These are phyloP conservation scores for Syzygium malaccense DNA, from an alignment of 441 rosid species.

Conservation along the genomic window DNA sequence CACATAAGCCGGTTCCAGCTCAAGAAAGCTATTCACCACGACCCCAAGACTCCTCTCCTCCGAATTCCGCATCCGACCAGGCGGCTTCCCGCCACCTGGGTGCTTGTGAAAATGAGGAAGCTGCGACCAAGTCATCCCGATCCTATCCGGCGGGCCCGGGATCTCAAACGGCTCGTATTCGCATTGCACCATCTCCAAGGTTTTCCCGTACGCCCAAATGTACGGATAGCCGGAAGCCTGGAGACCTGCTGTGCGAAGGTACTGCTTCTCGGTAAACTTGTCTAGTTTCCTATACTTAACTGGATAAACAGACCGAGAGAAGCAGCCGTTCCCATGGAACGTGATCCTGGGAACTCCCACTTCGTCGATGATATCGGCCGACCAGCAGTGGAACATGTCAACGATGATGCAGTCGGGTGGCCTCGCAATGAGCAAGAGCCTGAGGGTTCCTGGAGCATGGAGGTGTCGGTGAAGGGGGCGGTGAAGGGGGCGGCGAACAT, in stretches of 20 bases:
- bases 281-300: too few species aligned
- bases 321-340: conserved; percentile 24
- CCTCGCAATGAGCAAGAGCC: conserved; percentile 4
- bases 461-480: conserved; percentile 9
- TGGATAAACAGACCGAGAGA: conserved; percentile 12
- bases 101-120: not conserved
- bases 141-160: conserved; percentile 16
- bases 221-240: too few species aligned
- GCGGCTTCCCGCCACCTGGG: not conserved
- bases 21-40: conserved; percentile 25
- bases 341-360: conserved; percentile 17
- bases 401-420: conserved; percentile 29
- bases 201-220: too few species aligned
- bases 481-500: not conserved
- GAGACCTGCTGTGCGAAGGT: too few species aligned
- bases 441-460: conserved; percentile 26
- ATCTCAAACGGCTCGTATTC: conserved; percentile 22
- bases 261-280: too few species aligned
- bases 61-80: not conserved
- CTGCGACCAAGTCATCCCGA: conserved; percentile 21
- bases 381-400: conserved; percentile 30
- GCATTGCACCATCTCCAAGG: not conserved
- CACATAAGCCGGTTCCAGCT: conserved; percentile 21
- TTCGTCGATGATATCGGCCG: conserved; percentile 15
- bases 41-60: conserved; percentile 8